phyloP scores from a whole-genome alignment of 495 filamentous ascomycete species.

The Haplographium delicatum region DNA sequence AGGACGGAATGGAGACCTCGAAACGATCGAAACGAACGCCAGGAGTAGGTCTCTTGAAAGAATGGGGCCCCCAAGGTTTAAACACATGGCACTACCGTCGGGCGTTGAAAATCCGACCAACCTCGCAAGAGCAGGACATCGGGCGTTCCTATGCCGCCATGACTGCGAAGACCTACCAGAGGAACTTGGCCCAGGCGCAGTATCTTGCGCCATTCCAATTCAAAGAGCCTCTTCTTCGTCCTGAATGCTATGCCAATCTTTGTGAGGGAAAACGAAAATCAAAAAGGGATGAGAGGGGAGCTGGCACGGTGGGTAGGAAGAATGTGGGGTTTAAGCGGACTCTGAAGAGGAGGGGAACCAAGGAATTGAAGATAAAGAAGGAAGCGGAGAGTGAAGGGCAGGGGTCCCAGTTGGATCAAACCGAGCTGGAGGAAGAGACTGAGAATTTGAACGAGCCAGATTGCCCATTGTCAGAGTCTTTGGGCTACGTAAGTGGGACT shows the following conservation, averaged over 20 bases:
- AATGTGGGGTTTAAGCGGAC: neutral
- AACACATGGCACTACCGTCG: neutral
- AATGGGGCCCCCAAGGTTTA: too few species aligned
- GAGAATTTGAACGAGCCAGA: neutral
- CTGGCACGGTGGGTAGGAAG: neutral
- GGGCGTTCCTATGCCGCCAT: neutral
- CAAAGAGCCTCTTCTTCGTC: too few species aligned
- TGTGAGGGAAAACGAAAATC: too few species aligned
- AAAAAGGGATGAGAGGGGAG: neutral
- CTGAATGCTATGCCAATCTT: too few species aligned
- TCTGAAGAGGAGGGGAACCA: neutral
- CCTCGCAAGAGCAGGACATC: neutral
- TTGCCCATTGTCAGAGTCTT: too few species aligned
- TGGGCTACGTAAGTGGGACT: too few species aligned
- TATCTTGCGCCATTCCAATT: too few species aligned
- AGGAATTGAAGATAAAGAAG: neutral
- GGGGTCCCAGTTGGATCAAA: neutral
- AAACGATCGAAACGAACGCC: too few species aligned
- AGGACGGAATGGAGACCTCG: too few species aligned
- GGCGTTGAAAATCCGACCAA: neutral
- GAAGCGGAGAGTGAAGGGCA: neutral
- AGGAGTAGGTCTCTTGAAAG: too few species aligned
- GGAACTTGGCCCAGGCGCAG: neutral
- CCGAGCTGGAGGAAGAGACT: neutral
- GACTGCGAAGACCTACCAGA: neutral